These are phyloP conservation scores for Nitzschia palea DNA, from an alignment of 108 stramenopile genomes.

Conservation along the genomic window DNA sequence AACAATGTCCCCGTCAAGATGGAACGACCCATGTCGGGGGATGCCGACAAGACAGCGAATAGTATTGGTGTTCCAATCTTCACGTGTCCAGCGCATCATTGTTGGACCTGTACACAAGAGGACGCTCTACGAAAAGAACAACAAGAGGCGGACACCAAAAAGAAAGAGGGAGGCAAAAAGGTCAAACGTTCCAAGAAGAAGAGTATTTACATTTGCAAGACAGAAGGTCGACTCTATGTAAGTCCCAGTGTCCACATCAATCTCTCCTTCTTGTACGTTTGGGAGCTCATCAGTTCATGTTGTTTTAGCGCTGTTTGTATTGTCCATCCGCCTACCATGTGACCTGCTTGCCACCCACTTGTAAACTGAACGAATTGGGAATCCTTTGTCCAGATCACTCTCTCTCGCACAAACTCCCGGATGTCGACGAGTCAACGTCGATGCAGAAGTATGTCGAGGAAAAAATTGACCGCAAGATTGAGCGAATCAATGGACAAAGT, in stretches of 20 bases:
- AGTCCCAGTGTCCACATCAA: constrained; percentile 38
- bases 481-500: constrained; percentile 27
- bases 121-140: constrained; percentile 29
- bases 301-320: constrained; percentile 64
- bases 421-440: constrained; percentile 57
- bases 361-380: constrained; percentile 81
- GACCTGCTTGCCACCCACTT: constrained; percentile 84
- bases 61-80: constrained; percentile 49
- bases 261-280: neutral
- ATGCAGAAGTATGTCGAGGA: constrained; percentile 54
- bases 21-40: neutral
- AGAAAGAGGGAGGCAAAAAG: constrained; percentile 19
- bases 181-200: constrained; percentile 34
- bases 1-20: constrained; percentile 50
- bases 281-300: neutral
- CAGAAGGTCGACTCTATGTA: constrained; percentile 45
- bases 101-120: constrained; percentile 85
- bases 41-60: constrained; percentile 13
- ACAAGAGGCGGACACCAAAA: neutral
- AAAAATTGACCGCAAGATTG: constrained; percentile 33
- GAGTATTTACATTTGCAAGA: constrained; percentile 33
- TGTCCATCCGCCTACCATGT: constrained; percentile 87
- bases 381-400: constrained; percentile 86
- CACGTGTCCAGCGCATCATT: constrained; percentile 86
- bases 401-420: constrained; percentile 59